Evolutionary conservation across 2,329 filamentous ascomycete genomes (phyloP).

Genomic region (Magnaporthiopsis rhizophila): DNA sequence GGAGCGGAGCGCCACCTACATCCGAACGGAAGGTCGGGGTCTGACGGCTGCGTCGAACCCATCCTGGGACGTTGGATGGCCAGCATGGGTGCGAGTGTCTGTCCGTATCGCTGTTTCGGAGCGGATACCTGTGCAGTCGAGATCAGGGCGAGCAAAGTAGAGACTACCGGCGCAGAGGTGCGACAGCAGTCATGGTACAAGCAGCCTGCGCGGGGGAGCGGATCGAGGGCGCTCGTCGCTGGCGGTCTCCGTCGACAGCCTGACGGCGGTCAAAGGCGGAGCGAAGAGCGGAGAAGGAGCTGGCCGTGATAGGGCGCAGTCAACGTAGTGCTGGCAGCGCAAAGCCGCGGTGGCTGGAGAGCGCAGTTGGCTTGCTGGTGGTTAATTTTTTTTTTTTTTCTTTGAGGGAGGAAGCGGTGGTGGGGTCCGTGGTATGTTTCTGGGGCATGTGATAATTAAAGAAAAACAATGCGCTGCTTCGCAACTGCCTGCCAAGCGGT

Average conservation of each 20-base stretch:
- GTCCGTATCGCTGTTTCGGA: neutral
- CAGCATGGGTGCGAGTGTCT: conserved; percentile 44
- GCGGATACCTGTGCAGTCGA: neutral
- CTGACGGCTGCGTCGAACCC: conserved; percentile 49
- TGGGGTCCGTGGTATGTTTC: neutral
- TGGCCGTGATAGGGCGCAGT: neutral
- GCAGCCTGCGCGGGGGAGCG: neutral
- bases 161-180: conserved; percentile 4
- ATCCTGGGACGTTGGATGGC: conserved; percentile 49
- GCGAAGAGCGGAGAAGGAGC: neutral
- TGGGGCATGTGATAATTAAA: neutral
- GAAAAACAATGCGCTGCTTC: neutral
- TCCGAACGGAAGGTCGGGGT: conserved; percentile 55
- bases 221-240: neutral
- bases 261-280: neutral
- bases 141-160: conserved; percentile 2
- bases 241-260: neutral
- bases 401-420: neutral
- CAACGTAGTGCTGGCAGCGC: neutral
- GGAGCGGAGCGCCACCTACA: conserved; percentile 41
- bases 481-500: neutral
- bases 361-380: neutral
- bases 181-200: neutral
- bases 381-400: neutral
- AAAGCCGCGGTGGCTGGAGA: neutral